Conservation (phyloP, 768 basidiomycete genomes). For the Pleurotus salmoneostramineus region DNA sequence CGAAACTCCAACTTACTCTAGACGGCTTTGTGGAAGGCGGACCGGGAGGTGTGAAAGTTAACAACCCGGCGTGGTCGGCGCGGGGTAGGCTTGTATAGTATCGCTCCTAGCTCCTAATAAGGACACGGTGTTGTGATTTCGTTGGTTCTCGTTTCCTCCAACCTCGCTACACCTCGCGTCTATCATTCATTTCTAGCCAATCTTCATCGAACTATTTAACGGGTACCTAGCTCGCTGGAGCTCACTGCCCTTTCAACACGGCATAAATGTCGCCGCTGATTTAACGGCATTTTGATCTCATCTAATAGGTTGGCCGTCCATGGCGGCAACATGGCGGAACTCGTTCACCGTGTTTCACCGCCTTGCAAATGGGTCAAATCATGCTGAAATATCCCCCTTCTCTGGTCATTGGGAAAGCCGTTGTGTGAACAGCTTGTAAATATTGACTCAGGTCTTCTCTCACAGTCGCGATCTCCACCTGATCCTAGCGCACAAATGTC, state of each 20-base stretch:
- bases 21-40: constrained; percentile 65
- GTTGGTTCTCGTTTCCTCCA: too few species aligned
- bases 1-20: constrained; percentile 48
- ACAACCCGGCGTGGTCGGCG: constrained; percentile 59
- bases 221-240: too few species aligned
- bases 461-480: constrained; percentile 6
- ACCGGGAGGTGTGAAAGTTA: constrained; percentile 47
- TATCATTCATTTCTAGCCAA: too few species aligned
- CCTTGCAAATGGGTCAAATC: not conserved
- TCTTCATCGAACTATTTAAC: too few species aligned
- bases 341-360: constrained; percentile 3
- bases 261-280: too few species aligned
- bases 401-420: not conserved
- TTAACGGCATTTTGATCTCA: not conserved
- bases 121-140: too few species aligned
- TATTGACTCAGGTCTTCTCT: not conserved
- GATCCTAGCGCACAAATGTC: not conserved
- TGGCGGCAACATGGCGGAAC: not conserved
- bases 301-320: constrained; percentile 1
- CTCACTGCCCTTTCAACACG: too few species aligned
- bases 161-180: too few species aligned
- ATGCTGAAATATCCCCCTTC: constrained; percentile 2
- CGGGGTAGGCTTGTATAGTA: constrained; percentile 17
- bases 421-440: not conserved
- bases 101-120: too few species aligned